Evolutionary conservation across 257 asterid species (phyloP), one percentile per base, ranked within the genome.

Genomic region (Salvia miltiorrhiza): DNA sequence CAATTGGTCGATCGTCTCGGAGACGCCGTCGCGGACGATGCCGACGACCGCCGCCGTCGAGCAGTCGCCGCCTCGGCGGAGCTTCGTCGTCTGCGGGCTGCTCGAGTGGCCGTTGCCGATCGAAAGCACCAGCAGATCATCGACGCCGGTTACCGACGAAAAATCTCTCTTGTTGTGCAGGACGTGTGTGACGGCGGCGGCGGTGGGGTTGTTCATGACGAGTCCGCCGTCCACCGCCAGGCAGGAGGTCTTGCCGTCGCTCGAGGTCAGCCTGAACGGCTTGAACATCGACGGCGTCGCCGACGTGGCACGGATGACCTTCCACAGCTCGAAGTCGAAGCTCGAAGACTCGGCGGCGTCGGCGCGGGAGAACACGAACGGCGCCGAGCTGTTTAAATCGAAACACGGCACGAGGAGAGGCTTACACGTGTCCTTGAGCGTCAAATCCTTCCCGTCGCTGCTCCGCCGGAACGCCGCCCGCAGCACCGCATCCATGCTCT

Each of bases 111-210:
- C 98, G 78, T 83, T 90, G 3, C 97, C 98, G 65, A 93, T 69
- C 0, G 99, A 93, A 4, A 93, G 86, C 52, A 93, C 88, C 67
- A 93, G 54, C 2, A 93, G 83, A 66, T 90, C 97, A n/a, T 90
- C 97, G 2, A 93, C 86, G 57, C 96, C 85, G 13, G 78, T 85
- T 0, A 90, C 95, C 32, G 92, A 40, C 41, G 96, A 94, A 45
- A 93, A 93, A 71, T 90, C 99, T 0, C 94, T 88, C 77, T 93
- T 93, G 67, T 93, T 93, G 76, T 93, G 96, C 59, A 93, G 79
- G 3, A 90, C 99, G 85, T 93, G 99, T 65, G 97, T 90, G 35
- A 90, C 95, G 53, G 99, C 99, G 53, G 99, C 97, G 21, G 96
- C 95, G 35, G 98, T 80, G 0, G 98, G 98, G 76, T 93, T 93